phyloP scores from a whole-genome alignment of 2,329 filamentous ascomycete genomes.

The Tolypocladium nubicola region DNA sequence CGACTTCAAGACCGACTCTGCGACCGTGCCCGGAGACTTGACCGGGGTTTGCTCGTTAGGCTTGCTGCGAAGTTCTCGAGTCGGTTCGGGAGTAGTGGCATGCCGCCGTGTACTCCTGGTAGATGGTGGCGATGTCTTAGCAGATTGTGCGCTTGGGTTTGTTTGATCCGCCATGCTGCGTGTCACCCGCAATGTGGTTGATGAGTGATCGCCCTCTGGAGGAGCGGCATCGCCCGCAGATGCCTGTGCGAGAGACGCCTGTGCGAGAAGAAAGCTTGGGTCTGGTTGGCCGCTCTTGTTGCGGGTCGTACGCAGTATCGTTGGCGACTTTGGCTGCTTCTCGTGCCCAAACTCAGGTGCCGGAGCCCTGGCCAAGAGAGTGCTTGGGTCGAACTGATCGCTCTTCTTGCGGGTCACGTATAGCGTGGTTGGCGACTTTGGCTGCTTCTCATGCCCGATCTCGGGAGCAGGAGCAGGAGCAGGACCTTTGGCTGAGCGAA shows the following conservation, averaged over 20 bases:
- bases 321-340: not conserved
- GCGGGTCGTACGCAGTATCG: conserved; percentile 13
- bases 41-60: conserved; percentile 9
- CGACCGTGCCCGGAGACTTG: conserved; percentile 10
- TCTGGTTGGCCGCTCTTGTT: conserved; percentile 14
- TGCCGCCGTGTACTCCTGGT: conserved; percentile 11
- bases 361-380: conserved; percentile 12
- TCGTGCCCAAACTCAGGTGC: conserved; percentile 2
- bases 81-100: conserved; percentile 11
- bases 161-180: conserved; percentile 10
- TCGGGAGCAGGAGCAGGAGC: conserved; percentile 2
- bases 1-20: conserved; percentile 11
- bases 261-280: conserved; percentile 14
- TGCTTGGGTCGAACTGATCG: conserved; percentile 16
- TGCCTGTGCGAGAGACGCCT: conserved; percentile 12
- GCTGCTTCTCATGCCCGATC: not conserved
- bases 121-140: conserved; percentile 3
- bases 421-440: conserved; percentile 1
- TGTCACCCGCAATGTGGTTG: conserved; percentile 13
- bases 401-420: conserved; percentile 17
- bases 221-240: conserved; percentile 5
- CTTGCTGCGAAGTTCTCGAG: conserved; percentile 13
- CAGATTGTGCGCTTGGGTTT: not conserved
- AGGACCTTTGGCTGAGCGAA: conserved; percentile 13
- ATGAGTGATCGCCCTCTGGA: conserved; percentile 8